phyloP scores from a whole-genome alignment of 768 basidiomycete species.

The Boletus vermiculosoides region DNA sequence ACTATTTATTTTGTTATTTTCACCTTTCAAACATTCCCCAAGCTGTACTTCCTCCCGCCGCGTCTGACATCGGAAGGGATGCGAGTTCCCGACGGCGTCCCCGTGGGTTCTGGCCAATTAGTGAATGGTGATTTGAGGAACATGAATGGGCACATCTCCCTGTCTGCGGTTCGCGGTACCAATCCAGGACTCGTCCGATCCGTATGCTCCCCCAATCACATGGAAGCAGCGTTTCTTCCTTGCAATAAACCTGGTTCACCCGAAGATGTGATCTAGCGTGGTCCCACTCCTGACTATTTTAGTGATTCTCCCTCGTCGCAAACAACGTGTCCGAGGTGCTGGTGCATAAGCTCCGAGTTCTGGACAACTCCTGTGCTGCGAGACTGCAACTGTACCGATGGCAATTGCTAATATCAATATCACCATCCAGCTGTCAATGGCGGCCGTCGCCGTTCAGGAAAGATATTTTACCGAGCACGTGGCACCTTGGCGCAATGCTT shows the following conservation, averaged over 20 bases:
- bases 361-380: background rate
- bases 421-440: too few species aligned
- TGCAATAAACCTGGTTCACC: background rate
- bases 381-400: background rate
- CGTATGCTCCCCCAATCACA: background rate
- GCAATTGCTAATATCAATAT: background rate
- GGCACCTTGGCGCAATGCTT: background rate
- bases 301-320: background rate
- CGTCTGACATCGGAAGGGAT: background rate
- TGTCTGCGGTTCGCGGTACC: background rate
- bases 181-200: background rate
- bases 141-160: background rate
- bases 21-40: background rate
- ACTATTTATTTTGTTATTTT: background rate
- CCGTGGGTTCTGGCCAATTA: slow-evolving; percentile 10
- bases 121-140: slow-evolving; percentile 12
- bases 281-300: background rate
- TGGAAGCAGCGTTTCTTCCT: too few species aligned
- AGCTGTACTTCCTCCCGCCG: background rate
- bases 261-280: background rate
- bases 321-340: background rate
- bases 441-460: background rate
- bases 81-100: background rate
- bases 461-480: background rate
- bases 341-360: background rate